Evolutionary conservation across 257 asterid species (phyloP), one percentile per base, ranked within the genome.

Genomic region (Solanum bulbocastanum): DNA sequence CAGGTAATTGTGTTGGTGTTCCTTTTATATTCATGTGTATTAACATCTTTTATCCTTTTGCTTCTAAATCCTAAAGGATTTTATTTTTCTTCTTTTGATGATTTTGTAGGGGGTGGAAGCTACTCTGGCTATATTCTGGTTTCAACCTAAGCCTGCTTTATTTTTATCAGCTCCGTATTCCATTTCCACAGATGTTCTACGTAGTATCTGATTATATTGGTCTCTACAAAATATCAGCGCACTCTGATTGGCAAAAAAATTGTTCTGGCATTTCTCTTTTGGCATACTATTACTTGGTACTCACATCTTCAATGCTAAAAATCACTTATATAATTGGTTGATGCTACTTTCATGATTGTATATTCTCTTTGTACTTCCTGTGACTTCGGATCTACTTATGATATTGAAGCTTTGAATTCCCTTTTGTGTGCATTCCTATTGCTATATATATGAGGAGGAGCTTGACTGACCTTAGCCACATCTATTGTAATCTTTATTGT

Each of bases 231-330:
- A 89, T 92, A 88, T 93, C 97, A 79, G 90, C 86, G 66, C 90
- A 91, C 84, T 93, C 97, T 74, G 95, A 92, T 91, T 90, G 96
- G 96, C 98, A 94, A 93, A 94, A 94, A 90, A 90, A 91, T 65
- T 94, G 93, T 93, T 94, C 99, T 90, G 92, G 96, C 89, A 86
- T 94, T 91, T 94, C 99, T 71, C 92, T 96, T 90, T 74, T 94
- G 94, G 93, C 93, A 91, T 97, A 93, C 91, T 97, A 91, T 93
- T 96, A 91, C 86, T 93, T 94, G 99, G 99, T 96, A 96, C 92
- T 82, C 87, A 88, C 90, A 35, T 87, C 86, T 76, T 72, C 88
- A 66, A 81, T 40, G 40, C 89, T 82, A 86, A 83, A 62, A 42
- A 87, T 90, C 88, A 88, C 84, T 32, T 72, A 72, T 33, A 86